Evolutionary conservation across 2,329 filamentous ascomycete genomes (phyloP).

Genomic region (Sporothrix dimorphospora): DNA sequence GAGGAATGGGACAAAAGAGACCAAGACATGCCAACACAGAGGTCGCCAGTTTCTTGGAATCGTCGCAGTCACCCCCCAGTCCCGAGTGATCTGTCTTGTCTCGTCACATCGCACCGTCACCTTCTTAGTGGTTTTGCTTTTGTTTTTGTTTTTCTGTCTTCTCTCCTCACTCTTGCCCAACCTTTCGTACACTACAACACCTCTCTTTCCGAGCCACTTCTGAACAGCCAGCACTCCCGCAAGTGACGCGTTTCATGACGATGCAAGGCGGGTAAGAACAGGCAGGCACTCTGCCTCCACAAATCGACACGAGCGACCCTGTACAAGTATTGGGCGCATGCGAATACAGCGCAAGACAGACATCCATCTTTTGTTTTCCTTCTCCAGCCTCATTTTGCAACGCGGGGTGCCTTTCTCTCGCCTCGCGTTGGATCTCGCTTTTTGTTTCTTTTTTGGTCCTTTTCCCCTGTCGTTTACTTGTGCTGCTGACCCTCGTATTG

Average conservation of each 20-base stretch:
- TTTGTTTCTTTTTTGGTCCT: neutral
- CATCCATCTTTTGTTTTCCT: neutral
- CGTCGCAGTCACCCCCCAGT: constrained; percentile 2
- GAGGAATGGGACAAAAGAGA: neutral
- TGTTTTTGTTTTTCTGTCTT: neutral
- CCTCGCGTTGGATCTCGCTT: neutral
- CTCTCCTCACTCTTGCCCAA: neutral
- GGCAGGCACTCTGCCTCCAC: neutral
- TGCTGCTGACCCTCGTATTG: constrained; percentile 6
- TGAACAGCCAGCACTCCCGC: neutral
- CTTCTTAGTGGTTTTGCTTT: neutral
- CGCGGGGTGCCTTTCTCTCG: no score
- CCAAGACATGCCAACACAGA: constrained; percentile 9
- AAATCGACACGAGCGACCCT: neutral
- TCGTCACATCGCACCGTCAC: neutral
- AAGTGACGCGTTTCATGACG: constrained; percentile 19
- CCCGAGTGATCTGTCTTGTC: no score
- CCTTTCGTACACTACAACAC: neutral
- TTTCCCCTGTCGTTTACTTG: neutral
- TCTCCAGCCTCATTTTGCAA: neutral
- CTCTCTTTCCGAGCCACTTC: neutral
- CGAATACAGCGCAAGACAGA: neutral
- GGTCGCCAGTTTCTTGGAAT: neutral
- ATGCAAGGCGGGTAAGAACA: constrained; percentile 2
- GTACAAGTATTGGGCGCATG: neutral